Conservation (phyloP, 805 yeast species). For the Pichia pseudocactophila region DNA sequence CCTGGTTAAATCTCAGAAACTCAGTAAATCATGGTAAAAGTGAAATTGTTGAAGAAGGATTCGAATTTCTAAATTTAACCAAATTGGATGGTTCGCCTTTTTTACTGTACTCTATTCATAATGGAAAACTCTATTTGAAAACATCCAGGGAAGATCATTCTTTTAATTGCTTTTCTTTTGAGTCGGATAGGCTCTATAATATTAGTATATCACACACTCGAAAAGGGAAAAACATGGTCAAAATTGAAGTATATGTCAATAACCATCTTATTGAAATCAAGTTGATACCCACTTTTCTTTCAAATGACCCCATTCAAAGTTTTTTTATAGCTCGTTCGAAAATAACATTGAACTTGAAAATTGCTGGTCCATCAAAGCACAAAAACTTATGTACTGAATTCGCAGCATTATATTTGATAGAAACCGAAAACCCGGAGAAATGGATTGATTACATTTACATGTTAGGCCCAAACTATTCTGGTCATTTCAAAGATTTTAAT, state of each 20-base stretch:
- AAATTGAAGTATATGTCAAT: constrained; percentile 38
- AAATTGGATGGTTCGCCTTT: not conserved
- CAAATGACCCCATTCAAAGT: not conserved
- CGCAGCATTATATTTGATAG: constrained; percentile 32
- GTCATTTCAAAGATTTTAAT: constrained; percentile 31
- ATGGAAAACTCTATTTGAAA: constrained; percentile 12
- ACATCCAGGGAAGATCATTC: constrained; percentile 9
- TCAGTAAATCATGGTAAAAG: not conserved
- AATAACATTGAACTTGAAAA: not conserved
- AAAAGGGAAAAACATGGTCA: constrained; percentile 20
- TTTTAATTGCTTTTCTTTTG: constrained; percentile 25
- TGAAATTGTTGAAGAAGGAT: not conserved
- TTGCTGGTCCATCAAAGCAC: constrained; percentile 20
- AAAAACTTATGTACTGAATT: constrained; percentile 20
- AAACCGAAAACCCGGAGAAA: constrained; percentile 31
- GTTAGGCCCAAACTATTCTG: constrained; percentile 44
- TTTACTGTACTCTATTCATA: constrained; percentile 6
- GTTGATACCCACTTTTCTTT: constrained; percentile 11
- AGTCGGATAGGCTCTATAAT: constrained; percentile 20
- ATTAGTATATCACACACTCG: constrained; percentile 21
- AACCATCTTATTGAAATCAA: constrained; percentile 36
- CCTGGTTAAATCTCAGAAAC: constrained; percentile 19
- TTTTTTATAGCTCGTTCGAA: not conserved
- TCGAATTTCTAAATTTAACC: not conserved
- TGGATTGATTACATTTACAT: constrained; percentile 44